These are phyloP conservation scores for Sarocladium oryzae DNA, from an alignment of 2,329 filamentous ascomycete genomes.

Conservation along the genomic window DNA sequence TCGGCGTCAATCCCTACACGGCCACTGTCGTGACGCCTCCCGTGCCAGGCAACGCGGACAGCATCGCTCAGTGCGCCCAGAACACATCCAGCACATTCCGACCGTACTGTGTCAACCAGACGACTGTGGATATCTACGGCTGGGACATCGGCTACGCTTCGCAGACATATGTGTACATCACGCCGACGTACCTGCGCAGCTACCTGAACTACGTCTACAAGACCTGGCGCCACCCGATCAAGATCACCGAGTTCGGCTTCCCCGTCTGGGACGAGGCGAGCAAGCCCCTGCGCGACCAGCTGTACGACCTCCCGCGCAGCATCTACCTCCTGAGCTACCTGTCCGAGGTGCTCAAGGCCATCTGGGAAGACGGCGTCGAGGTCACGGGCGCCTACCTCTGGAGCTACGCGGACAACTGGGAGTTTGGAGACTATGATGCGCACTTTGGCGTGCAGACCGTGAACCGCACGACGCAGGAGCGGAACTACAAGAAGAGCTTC, in stretches of 20 bases:
- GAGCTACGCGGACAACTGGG: slow-evolving; percentile 45
- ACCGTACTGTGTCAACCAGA: slow-evolving; percentile 47
- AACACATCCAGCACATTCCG: slow-evolving; percentile 38
- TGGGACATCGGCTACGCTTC: slow-evolving; percentile 55
- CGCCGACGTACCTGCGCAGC: slow-evolving; percentile 49
- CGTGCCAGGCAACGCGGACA: slow-evolving; percentile 22
- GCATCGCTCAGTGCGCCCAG: slow-evolving; percentile 39
- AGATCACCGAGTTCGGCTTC: slow-evolving; percentile 52
- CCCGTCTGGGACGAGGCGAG: slow-evolving; percentile 42
- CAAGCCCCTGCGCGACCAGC: slow-evolving; percentile 39
- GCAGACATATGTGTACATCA: slow-evolving; percentile 50
- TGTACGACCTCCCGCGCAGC: slow-evolving; percentile 46
- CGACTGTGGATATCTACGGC: slow-evolving; percentile 38
- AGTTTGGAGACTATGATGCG: slow-evolving; percentile 39
- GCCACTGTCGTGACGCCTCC: slow-evolving; percentile 46
- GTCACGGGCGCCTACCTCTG: slow-evolving; percentile 49
- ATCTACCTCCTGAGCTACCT: slow-evolving; percentile 49
- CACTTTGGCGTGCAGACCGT: slow-evolving; percentile 53
- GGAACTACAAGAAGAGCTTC: slow-evolving; percentile 51
- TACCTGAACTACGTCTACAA: slow-evolving; percentile 54
- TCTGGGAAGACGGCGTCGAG: slow-evolving; percentile 49
- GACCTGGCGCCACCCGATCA: slow-evolving; percentile 43
- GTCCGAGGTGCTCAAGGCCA: slow-evolving; percentile 46
- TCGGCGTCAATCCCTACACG: slow-evolving; percentile 53
- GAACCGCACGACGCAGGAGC: slow-evolving; percentile 43